These are phyloP conservation scores for Paecilomyces formosus DNA, from an alignment of 2,329 filamentous ascomycete species.

Conservation along the genomic window DNA sequence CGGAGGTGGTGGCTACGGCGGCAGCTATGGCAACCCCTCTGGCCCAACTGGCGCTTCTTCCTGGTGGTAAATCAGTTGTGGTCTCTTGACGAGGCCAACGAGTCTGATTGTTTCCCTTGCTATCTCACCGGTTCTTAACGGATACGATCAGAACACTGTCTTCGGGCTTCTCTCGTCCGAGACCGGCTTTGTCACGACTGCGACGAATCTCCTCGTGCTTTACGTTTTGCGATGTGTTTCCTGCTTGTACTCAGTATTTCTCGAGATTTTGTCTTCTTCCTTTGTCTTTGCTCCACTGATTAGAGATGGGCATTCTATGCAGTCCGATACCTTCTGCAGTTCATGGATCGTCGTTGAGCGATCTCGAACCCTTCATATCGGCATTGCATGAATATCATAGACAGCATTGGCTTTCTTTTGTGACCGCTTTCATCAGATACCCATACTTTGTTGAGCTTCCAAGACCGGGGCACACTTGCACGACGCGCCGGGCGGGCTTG, in stretches of 20 bases:
- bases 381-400: conserved; percentile 44
- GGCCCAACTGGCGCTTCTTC: conserved; percentile 44
- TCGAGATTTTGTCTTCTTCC: conserved; percentile 18
- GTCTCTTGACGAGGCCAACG: conserved; percentile 33
- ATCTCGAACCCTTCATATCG: conserved; percentile 24
- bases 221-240: conserved; percentile 17
- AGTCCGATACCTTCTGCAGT: conserved; percentile 25
- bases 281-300: conserved; percentile 20
- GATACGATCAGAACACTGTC: conserved; percentile 34
- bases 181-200: conserved; percentile 39
- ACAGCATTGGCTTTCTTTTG: conserved; percentile 44
- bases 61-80: conserved; percentile 43
- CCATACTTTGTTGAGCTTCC: conserved; percentile 37
- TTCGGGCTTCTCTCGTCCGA: conserved; percentile 25
- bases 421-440: conserved; percentile 42
- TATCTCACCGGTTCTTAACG: conserved; percentile 24
- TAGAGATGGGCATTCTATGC: conserved; percentile 34
- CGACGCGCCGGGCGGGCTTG: conserved; percentile 31
- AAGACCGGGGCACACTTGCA: conserved; percentile 29
- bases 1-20: conserved; percentile 25
- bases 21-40: conserved; percentile 42
- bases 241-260: conserved; percentile 10
- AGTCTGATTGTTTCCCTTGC: conserved; percentile 29
- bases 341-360: conserved; percentile 16
- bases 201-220: conserved; percentile 29